Conservation (phyloP, 2,329 filamentous ascomycete species). For the Xylariaceae sp. region DNA sequence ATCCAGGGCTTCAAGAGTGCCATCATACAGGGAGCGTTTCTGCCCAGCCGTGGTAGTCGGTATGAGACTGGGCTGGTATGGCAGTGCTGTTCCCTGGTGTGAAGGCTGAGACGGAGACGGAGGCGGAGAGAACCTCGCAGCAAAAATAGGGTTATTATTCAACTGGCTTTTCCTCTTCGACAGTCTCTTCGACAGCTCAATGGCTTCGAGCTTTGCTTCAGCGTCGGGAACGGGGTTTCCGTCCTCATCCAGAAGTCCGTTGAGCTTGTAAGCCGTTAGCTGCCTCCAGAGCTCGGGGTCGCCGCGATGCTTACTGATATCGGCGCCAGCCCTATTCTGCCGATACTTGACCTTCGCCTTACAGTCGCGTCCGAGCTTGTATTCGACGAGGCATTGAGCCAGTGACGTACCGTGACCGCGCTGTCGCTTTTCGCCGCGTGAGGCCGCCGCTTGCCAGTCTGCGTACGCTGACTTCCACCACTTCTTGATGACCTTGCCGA, state of each 20-base stretch:
- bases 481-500: slow-evolving; percentile 24
- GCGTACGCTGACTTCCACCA: slow-evolving; percentile 33
- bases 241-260: slow-evolving; percentile 17
- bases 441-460: not conserved
- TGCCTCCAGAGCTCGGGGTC: slow-evolving; percentile 17
- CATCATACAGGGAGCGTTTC: slow-evolving; percentile 1
- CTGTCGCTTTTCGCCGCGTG: slow-evolving; percentile 2
- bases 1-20: not conserved
- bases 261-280: slow-evolving; percentile 10
- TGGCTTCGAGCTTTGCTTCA: not conserved
- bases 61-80: not conserved
- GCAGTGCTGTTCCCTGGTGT: not conserved
- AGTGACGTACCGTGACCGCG: slow-evolving; percentile 19
- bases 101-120: not conserved
- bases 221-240: slow-evolving; percentile 18
- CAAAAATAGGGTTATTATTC: not conserved
- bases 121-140: not conserved
- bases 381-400: slow-evolving; percentile 14
- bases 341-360: slow-evolving; percentile 17
- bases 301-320: slow-evolving; percentile 25
- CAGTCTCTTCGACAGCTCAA: not conserved
- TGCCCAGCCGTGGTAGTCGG: not conserved
- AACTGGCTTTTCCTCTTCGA: not conserved
- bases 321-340: slow-evolving; percentile 17
- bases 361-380: slow-evolving; percentile 13